Base-by-base conservation (phyloP, 208 protist species). In the Lotmaria passim region DNA sequence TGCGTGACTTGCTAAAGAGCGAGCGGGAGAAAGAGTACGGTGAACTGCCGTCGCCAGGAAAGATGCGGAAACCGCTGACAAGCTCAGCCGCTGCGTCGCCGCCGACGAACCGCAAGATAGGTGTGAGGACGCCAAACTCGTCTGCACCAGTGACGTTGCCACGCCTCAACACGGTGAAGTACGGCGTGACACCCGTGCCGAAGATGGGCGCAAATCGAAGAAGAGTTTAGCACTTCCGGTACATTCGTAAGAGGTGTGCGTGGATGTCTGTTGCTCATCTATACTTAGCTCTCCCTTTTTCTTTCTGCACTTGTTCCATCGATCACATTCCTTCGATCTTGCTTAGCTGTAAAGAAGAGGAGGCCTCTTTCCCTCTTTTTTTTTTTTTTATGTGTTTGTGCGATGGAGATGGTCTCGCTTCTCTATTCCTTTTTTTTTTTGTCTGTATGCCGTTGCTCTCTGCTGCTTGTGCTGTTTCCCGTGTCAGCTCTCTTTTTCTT, bases 1-100 rank as follows among this genome's bases (percentile, higher is more conserved):
- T 96, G 50, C 87, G 87, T 14, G 89, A 96, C 47, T 60, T 96
- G 73, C 74, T 96, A 12, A 94, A 94, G 70, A 82, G 69, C 33
- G 89, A 95, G 47, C 77, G 85, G 10, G 89, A 96, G 44, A 89
- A 81, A 75, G 89, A 93, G 21, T 61, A 81, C 33, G 63, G 80
- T 7, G 89, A 92, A 46, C 26, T 80, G 8, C 65, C 73, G 23
- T 55, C 69, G 11, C 58, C 65, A 10, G 60, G 33, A 43, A 78
- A 69, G 53, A 53, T 36, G 5, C 62, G 62, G 3, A 81, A 58
- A 39, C 34, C 36, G 17, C 28, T 53, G 44, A 39, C 61, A 7
- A 43, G 26, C 24, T 3, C 41, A 15, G 28, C 2, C 8, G 33
- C 52, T 21, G 28, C 60, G 36, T 39, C 58, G 34, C 30, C 43